These are phyloP conservation scores for Vaccinium vitisidaea DNA, from an alignment of 148 eudicot species.

Conservation along the genomic window DNA sequence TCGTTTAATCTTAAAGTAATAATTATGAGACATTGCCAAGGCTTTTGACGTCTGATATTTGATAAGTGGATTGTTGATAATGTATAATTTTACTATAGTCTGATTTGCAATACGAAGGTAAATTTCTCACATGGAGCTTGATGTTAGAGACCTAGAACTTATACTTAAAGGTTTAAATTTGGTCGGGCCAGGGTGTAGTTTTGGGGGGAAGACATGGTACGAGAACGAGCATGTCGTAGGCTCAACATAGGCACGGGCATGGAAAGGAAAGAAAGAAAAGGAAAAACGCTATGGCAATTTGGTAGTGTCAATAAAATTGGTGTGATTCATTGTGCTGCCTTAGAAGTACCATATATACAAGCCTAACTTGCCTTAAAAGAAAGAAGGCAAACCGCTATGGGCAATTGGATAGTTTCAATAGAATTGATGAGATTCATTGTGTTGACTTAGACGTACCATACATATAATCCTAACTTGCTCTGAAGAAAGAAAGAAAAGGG, in stretches of 20 bases:
- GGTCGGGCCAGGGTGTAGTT: not conserved
- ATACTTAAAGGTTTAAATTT: not conserved
- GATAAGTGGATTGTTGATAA: not conserved
- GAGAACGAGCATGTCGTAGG: not conserved
- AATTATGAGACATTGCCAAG: not conserved
- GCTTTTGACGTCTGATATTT: not conserved
- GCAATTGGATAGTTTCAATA: constrained; percentile 5
- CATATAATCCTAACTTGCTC: constrained; percentile 1
- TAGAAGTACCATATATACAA: constrained; percentile 4
- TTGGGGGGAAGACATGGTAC: not conserved
- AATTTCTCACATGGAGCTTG: constrained; percentile 7
- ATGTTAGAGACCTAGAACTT: not conserved
- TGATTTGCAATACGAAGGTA: not conserved
- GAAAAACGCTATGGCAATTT: not conserved
- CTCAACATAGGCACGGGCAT: not conserved
- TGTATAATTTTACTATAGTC: not conserved
- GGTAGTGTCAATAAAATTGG: not conserved
- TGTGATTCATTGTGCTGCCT: not conserved
- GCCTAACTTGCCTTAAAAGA: not conserved
- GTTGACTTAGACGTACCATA: not conserved
- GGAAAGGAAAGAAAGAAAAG: not conserved
- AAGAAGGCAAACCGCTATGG: not conserved
- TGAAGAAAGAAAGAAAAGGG: not conserved
- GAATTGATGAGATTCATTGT: not conserved
- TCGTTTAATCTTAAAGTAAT: not conserved